Percentiles rank a stretch among this genome's conserved stretches.
Conservation (phyloP, 2,329 filamentous ascomycete genomes). For the Paecilomyces niveus region DNA sequence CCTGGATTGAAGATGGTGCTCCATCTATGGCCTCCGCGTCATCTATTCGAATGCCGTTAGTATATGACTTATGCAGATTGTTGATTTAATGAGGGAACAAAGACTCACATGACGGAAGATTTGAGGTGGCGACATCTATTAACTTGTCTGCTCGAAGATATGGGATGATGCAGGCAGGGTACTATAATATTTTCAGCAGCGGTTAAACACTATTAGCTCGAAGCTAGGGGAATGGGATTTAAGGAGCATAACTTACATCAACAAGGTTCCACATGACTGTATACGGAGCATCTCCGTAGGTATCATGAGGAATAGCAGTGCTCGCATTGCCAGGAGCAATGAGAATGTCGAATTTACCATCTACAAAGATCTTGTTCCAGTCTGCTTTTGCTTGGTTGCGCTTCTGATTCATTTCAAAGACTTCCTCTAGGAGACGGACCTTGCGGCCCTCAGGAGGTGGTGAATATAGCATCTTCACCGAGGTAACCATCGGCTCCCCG, state of each 20-base stretch:
- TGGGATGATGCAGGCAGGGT: constrained; percentile 3
- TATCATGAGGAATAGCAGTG: constrained; percentile 47
- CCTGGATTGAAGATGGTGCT: constrained; percentile 1
- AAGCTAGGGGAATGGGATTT: background rate
- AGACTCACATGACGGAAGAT: constrained; percentile 2
- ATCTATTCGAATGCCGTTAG: background rate
- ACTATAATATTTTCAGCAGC: background rate
- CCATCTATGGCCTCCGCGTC: constrained; percentile 1
- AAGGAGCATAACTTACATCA: constrained; percentile 33
- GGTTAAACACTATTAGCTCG: background rate
- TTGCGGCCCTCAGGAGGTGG: background rate
- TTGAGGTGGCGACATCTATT: background rate
- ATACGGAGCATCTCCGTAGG: constrained; percentile 23
- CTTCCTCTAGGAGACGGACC: background rate
- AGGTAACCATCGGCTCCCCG: background rate
- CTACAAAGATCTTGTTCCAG: constrained; percentile 35
- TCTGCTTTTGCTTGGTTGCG: constrained; percentile 10
- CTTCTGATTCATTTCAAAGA: background rate
- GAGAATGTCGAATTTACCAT: constrained; percentile 41
- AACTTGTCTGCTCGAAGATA: background rate
- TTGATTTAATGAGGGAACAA: background rate
- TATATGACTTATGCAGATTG: background rate
- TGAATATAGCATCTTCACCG: background rate
- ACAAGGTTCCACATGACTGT: constrained; percentile 45
- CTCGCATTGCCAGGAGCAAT: constrained; percentile 43